These are phyloP conservation scores for Vaccinium corymbosum DNA, from an alignment of 148 eudicot species.

Conservation along the genomic window DNA sequence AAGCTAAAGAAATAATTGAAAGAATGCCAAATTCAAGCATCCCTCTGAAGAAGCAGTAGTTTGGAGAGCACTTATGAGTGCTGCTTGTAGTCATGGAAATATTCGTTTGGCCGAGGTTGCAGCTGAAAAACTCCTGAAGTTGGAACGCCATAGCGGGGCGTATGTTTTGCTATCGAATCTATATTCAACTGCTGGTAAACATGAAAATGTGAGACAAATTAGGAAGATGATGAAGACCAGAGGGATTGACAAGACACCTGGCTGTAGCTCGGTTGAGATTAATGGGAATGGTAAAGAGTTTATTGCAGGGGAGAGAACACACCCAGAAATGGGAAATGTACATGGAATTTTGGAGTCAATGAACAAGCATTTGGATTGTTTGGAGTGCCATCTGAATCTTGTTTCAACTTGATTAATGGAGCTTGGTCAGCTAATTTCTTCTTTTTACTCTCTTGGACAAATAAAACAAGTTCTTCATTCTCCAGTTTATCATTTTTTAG, in stretches of 20 bases:
- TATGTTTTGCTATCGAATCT: constrained; percentile 32
- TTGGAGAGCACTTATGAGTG: constrained; percentile 33
- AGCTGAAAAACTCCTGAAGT: constrained; percentile 22
- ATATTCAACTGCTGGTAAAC: constrained; percentile 20
- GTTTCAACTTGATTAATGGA: neutral
- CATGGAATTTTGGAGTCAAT: constrained; percentile 16
- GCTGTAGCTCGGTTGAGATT: constrained; percentile 39
- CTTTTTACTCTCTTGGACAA: no score
- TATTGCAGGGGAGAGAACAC: constrained; percentile 33
- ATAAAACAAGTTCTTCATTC: no score
- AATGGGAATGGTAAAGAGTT: constrained; percentile 30
- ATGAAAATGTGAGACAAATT: constrained; percentile 16
- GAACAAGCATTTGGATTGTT: constrained; percentile 24
- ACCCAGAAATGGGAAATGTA: constrained; percentile 17
- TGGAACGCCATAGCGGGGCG: constrained; percentile 34
- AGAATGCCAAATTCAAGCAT: constrained; percentile 16
- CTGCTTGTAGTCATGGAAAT: constrained; percentile 16
- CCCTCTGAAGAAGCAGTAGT: constrained; percentile 27
- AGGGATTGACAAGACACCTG: constrained; percentile 32
- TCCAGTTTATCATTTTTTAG: no score
- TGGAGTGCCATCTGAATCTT: neutral
- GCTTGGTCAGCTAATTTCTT: no score
- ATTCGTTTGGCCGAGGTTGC: constrained; percentile 21
- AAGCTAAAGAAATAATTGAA: constrained; percentile 24
- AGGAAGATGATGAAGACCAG: constrained; percentile 28